Percentiles rank a stretch among this genome's conserved stretches.
These are phyloP conservation scores for Nasturtium officinale DNA, from an alignment of 345 rosid species.

Conservation along the genomic window DNA sequence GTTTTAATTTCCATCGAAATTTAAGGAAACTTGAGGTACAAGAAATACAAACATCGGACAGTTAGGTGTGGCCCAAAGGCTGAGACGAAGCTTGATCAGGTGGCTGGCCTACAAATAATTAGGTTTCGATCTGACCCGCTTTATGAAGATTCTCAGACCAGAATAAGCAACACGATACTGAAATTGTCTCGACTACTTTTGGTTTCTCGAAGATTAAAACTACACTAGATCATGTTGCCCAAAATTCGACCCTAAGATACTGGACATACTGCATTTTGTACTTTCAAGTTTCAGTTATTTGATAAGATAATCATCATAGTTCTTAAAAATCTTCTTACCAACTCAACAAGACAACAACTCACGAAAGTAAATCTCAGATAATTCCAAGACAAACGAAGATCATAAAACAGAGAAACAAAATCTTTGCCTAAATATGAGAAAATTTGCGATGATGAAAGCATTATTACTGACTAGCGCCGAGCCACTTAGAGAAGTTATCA, in stretches of 20 bases:
- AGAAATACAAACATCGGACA: slow-evolving; percentile 1
- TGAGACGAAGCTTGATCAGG: not conserved
- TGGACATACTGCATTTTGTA: not conserved
- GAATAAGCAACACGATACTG: not conserved
- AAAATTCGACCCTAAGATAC: no score
- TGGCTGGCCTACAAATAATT: not conserved
- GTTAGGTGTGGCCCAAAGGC: not conserved
- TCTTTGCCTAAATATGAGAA: slow-evolving; percentile 34
- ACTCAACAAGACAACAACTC: slow-evolving; percentile 9
- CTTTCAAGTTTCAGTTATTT: not conserved
- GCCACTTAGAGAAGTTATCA: slow-evolving; percentile 87
- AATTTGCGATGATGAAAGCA: slow-evolving; percentile 3
- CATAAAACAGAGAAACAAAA: slow-evolving; percentile 25
- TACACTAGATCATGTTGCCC: not conserved
- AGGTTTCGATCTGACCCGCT: not conserved
- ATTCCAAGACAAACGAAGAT: slow-evolving; percentile 25
- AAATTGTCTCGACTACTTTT: not conserved
- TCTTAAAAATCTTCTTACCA: slow-evolving; percentile 11
- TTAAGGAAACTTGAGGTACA: slow-evolving; percentile 26
- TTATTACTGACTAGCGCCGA: slow-evolving; percentile 67
- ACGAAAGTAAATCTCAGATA: not conserved
- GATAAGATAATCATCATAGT: not conserved
- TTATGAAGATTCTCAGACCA: not conserved
- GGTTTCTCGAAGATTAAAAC: not conserved
- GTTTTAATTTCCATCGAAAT: not conserved